These are phyloP conservation scores for Saccharomyces pastorianus DNA, from an alignment of 1,139 yeast genomes.

Conservation along the genomic window DNA sequence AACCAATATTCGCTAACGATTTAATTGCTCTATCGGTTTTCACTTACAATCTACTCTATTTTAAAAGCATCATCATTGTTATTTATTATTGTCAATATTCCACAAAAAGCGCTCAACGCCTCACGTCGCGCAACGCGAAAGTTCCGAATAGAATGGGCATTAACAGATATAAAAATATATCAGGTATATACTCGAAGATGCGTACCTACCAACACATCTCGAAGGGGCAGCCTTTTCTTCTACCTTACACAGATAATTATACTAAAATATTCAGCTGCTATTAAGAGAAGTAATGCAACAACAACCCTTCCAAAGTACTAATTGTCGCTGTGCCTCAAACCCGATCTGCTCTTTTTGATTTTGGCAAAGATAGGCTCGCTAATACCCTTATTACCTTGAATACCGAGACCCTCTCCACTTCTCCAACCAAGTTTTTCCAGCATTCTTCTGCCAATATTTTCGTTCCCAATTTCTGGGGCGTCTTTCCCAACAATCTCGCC, in stretches of 20 bases:
- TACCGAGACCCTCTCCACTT: constrained; percentile 79
- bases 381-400: constrained; percentile 66
- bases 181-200: too few species aligned
- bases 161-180: too few species aligned
- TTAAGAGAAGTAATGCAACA: not conserved
- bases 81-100: not conserved
- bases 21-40: not conserved
- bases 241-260: too few species aligned
- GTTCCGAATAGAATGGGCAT: not conserved
- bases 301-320: not conserved
- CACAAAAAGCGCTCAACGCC: not conserved
- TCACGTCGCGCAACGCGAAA: not conserved
- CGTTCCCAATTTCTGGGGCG: constrained; percentile 71
- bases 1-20: not conserved
- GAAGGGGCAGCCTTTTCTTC: too few species aligned
- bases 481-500: constrained; percentile 85
- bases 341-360: constrained; percentile 73
- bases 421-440: constrained; percentile 84
- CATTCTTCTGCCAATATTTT: constrained; percentile 73
- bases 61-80: too few species aligned
- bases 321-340: constrained; percentile 40
- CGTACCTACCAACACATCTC: too few species aligned
- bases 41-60: too few species aligned
- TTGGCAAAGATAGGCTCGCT: constrained; percentile 75
- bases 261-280: not conserved